Evolutionary conservation across 768 basidiomycete genomes (phyloP).

Genomic region (Filobasidium floriforme): DNA sequence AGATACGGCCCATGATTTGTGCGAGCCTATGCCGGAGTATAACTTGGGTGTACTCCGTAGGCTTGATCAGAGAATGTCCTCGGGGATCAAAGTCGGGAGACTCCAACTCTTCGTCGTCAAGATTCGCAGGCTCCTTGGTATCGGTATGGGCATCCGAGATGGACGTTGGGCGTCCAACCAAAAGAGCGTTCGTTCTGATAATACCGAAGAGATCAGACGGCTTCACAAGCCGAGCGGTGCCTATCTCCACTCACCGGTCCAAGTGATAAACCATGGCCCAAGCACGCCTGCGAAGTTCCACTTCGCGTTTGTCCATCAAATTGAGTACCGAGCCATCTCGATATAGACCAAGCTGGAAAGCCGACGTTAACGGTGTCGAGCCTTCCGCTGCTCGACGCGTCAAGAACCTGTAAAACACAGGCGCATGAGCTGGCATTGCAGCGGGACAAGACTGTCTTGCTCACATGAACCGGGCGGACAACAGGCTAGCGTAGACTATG

Average conservation of each 20-base stretch:
- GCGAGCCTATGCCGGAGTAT: constrained; percentile 45
- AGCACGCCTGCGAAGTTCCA: constrained; percentile 44
- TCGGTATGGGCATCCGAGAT: constrained; percentile 46
- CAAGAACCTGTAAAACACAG: constrained; percentile 34
- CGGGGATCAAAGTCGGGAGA: constrained; percentile 40
- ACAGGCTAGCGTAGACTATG: constrained; percentile 43
- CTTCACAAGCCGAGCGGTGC: neutral
- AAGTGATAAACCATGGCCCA: constrained; percentile 45
- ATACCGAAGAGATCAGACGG: neutral
- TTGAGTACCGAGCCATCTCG: constrained; percentile 45
- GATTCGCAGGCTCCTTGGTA: constrained; percentile 43
- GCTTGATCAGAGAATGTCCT: constrained; percentile 42
- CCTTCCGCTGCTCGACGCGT: constrained; percentile 46
- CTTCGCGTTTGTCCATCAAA: constrained; percentile 42
- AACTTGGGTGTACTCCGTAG: constrained; percentile 45
- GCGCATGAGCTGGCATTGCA: neutral
- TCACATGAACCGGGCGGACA: constrained; percentile 46
- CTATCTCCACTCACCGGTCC: constrained; percentile 30
- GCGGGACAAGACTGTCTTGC: constrained; percentile 4
- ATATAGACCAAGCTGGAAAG: constrained; percentile 45
- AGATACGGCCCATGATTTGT: constrained; percentile 45
- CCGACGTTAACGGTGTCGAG: constrained; percentile 45
- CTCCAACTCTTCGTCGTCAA: constrained; percentile 45
- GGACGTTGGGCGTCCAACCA: constrained; percentile 44
- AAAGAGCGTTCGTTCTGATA: constrained; percentile 40